A percentile compares a stretch with the other conserved stretches of the same genome.
Evolutionary conservation across 768 basidiomycete species (phyloP).

Genomic region (Pisolithus microcarpus): DNA sequence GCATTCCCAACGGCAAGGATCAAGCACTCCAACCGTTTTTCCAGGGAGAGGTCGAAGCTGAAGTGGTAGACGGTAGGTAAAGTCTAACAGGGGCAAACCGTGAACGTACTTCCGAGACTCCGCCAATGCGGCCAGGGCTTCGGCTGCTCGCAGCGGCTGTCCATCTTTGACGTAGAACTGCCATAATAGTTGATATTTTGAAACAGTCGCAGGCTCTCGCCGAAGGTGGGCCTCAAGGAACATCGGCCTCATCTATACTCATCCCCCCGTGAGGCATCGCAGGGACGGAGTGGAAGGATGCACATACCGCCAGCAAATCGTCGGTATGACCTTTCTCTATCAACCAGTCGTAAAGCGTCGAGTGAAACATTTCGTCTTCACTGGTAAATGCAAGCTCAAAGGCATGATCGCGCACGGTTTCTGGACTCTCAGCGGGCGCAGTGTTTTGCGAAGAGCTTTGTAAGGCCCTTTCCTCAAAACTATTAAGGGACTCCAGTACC

Average conservation of each 20-base stretch:
- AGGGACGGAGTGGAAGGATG: not conserved
- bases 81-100: not conserved
- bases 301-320: conserved; percentile 77
- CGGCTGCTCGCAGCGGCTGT: conserved; percentile 81
- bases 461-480: conserved; percentile 63
- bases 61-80: not conserved
- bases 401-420: conserved; percentile 73
- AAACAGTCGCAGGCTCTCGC: conserved; percentile 70
- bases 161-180: conserved; percentile 94
- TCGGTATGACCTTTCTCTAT: conserved; percentile 74
- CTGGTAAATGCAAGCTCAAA: conserved; percentile 81
- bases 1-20: conserved; percentile 94
- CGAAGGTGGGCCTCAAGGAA: conserved; percentile 86
- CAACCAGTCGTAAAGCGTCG: conserved; percentile 91
- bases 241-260: conserved; percentile 65
- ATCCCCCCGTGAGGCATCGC: conserved; percentile 6
- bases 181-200: conserved; percentile 89
- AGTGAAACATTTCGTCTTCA: conserved; percentile 91
- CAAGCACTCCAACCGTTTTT: conserved; percentile 80
- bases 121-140: conserved; percentile 75
- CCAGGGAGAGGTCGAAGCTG: conserved; percentile 63
- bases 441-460: conserved; percentile 19
- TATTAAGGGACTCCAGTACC: conserved; percentile 71
- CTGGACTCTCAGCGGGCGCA: conserved; percentile 43
- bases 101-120: conserved; percentile 69